phyloP scores from a whole-genome alignment of 2,329 filamentous ascomycete species.

The Neofusicoccum sp. region DNA sequence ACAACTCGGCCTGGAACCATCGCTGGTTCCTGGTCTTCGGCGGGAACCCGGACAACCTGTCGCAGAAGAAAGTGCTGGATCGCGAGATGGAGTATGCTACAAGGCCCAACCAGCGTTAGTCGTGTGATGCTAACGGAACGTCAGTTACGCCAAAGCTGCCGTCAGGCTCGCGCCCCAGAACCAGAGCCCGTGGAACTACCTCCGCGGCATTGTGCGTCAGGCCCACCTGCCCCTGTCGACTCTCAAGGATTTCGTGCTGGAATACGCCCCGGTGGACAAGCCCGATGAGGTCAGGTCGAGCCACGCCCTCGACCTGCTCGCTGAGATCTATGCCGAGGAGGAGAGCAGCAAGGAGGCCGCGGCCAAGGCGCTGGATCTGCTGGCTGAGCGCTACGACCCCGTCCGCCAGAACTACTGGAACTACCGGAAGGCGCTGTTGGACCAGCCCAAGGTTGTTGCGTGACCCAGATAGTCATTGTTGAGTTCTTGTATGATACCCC shows the following conservation, averaged over 20 bases:
- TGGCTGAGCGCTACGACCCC: slow-evolving; percentile 87
- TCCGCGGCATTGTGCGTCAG: slow-evolving; percentile 74
- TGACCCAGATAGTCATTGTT: not conserved
- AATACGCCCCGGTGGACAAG: slow-evolving; percentile 55
- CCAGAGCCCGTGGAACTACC: slow-evolving; percentile 91
- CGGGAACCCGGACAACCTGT: slow-evolving; percentile 47
- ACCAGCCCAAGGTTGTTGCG: slow-evolving; percentile 12
- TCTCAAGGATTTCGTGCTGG: slow-evolving; percentile 56
- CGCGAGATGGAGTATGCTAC: slow-evolving; percentile 64
- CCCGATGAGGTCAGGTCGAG: slow-evolving; percentile 60
- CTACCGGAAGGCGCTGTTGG: slow-evolving; percentile 63
- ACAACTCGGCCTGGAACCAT: slow-evolving; percentile 98
- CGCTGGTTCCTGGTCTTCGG: slow-evolving; percentile 90
- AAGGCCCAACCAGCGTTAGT: not conserved
- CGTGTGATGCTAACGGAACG: slow-evolving; percentile 24
- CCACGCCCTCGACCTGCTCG: slow-evolving; percentile 70
- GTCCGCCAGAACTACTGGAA: slow-evolving; percentile 93
- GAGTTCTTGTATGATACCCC: slow-evolving; percentile 5
- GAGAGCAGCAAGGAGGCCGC: slow-evolving; percentile 64
- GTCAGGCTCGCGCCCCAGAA: slow-evolving; percentile 87
- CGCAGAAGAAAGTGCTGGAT: slow-evolving; percentile 62
- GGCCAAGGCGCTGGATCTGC: slow-evolving; percentile 67
- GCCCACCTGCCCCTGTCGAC: slow-evolving; percentile 55
- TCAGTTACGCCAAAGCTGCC: slow-evolving; percentile 63
- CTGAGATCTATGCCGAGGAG: slow-evolving; percentile 63